A percentile compares a stretch with the other conserved stretches of the same genome.
Evolutionary conservation across 1,284 basidiomycete genomes (phyloP).

Genomic region (Apiotrichum veenhuisii): DNA sequence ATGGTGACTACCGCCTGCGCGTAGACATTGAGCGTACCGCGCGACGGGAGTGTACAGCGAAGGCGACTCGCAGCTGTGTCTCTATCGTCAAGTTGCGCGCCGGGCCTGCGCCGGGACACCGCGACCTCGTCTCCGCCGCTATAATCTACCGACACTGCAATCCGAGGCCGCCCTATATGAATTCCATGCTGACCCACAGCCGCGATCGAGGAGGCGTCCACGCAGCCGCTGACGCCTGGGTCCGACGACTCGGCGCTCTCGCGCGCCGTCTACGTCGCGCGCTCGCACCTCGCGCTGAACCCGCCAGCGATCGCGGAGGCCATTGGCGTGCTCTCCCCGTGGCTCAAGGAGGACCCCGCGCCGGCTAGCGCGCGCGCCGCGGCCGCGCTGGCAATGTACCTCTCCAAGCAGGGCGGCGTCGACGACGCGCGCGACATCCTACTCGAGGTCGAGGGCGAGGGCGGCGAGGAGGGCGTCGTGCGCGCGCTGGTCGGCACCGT

Average conservation of each 20-base stretch:
- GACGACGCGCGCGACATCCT: constrained; percentile 79
- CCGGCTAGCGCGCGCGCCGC: constrained; percentile 69
- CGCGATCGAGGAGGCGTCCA: constrained; percentile 43
- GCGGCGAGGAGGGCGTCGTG: constrained; percentile 62
- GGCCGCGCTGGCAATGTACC: constrained; percentile 64
- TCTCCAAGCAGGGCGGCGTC: constrained; percentile 54
- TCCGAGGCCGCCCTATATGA: too few relatives aligned
- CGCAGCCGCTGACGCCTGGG: constrained; percentile 28
- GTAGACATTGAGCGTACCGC: too few relatives aligned
- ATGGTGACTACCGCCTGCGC: too few relatives aligned
- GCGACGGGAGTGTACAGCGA: too few relatives aligned
- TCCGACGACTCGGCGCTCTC: constrained; percentile 47
- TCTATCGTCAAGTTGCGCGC: too few relatives aligned
- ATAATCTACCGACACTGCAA: too few relatives aligned
- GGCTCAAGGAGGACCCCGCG: constrained; percentile 53
- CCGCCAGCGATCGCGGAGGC: constrained; percentile 58
- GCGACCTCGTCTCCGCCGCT: neutral
- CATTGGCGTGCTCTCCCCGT: constrained; percentile 54
- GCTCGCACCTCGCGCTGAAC: constrained; percentile 73
- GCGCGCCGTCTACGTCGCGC: constrained; percentile 70
- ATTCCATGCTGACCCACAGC: constrained; percentile 27
- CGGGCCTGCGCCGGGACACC: too few relatives aligned
- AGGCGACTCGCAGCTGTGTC: too few relatives aligned
- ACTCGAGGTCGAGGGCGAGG: constrained; percentile 74
- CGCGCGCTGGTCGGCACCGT: constrained; percentile 76